Conservation (phyloP, 345 rosid genomes). For the Citrus medica region DNA sequence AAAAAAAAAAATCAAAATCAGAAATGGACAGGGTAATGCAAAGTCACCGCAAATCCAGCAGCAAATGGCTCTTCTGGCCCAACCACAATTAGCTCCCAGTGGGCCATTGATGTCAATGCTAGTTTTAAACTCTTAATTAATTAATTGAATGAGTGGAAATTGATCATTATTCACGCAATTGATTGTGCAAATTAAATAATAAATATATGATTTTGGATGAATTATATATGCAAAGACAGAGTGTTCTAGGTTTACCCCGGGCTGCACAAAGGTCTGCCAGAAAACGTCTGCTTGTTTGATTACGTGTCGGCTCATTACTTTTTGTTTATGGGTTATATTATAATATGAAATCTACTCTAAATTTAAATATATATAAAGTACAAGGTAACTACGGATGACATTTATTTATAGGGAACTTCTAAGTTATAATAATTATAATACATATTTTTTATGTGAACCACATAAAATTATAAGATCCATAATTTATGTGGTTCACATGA, state of each 20-base stretch:
- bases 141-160: background rate
- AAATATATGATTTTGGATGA: background rate
- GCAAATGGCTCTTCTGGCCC: conserved; percentile 1
- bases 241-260: background rate
- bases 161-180: background rate
- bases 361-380: too few relatives aligned
- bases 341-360: too few relatives aligned
- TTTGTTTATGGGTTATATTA: too few relatives aligned
- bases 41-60: conserved; percentile 14
- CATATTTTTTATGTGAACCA: too few relatives aligned
- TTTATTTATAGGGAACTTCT: too few relatives aligned
- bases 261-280: background rate
- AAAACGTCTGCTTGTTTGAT: background rate
- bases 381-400: too few relatives aligned
- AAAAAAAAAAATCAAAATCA: too few relatives aligned
- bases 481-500: too few relatives aligned
- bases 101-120: background rate
- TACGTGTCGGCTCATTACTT: too few relatives aligned
- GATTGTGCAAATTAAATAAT: background rate
- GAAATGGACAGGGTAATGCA: too few relatives aligned
- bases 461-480: too few relatives aligned
- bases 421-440: rapidly evolving
- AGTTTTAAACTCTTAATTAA: background rate
- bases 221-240: background rate
- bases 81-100: background rate